Conservation (phyloP, 2,329 filamentous ascomycete genomes). For the Thelonectria blattea region DNA sequence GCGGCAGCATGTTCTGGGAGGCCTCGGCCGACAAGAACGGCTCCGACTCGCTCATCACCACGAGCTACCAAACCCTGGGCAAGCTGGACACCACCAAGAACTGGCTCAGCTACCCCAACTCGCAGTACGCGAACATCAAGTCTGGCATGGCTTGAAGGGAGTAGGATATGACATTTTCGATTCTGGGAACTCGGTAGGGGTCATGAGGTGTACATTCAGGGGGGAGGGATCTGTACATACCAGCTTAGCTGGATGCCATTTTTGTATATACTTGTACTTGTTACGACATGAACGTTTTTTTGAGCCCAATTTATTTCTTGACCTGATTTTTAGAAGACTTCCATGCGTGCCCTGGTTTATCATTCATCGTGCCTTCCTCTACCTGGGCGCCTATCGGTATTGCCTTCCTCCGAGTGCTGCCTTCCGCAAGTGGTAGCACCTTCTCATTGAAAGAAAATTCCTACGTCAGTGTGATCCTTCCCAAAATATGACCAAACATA, state of each 20-base stretch:
- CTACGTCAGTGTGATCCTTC: not conserved
- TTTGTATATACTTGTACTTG: not conserved
- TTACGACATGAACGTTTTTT: not conserved
- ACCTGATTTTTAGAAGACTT: not conserved
- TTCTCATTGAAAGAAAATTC: too few relatives aligned
- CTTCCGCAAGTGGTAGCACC: too few relatives aligned
- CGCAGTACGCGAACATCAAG: conserved; percentile 59
- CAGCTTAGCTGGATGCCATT: not conserved
- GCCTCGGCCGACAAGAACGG: conserved; percentile 69
- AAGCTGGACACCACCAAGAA: conserved; percentile 54
- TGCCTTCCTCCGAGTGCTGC: not conserved
- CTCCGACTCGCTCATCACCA: conserved; percentile 64
- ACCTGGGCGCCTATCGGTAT: not conserved
- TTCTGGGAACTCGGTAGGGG: not conserved
- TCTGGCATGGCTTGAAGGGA: conserved; percentile 1
- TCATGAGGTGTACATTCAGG: not conserved
- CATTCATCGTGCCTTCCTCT: not conserved
- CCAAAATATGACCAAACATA: not conserved
- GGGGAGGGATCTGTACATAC: conserved; percentile 1
- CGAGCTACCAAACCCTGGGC: conserved; percentile 48
- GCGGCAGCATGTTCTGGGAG: conserved; percentile 88
- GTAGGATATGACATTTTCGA: not conserved
- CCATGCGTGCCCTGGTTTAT: not conserved
- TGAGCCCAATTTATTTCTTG: not conserved
- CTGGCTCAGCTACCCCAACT: conserved; percentile 56